Evolutionary conservation across 179 eudicot genomes (phyloP), one percentile per base, ranked within the genome.

Genomic region (Corrigiola litoralis): DNA sequence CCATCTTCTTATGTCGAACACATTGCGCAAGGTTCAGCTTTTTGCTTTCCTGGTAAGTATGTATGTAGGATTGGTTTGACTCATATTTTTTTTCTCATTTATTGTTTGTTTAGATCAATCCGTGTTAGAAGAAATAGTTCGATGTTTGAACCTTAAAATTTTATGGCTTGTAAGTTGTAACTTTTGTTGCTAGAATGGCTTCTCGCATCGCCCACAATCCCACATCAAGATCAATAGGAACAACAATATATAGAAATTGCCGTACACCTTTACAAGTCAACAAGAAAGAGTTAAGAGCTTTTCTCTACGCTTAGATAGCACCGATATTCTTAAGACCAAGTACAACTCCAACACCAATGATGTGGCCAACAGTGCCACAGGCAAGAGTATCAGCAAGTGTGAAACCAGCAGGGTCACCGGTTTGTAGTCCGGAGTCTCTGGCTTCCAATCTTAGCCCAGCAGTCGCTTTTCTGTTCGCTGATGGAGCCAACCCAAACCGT

Each of bases 341-440:
- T 33, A 94, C 99, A 79, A 90, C 89, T 31, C 99, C 99, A 77
- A 94, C 99, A 34, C 99, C 99, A 68, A 94, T 94, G 40, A 94
- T 90, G 80, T 94, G 99, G 38, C 99, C 99, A 33, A 94, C 80
- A 27, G 51, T 25, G 46, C 99, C 99, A 78, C 97, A 94, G 8
- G 94, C 99, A 73, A 94, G 76, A 6, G 95, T 88, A 45, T 94
- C 99, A 0, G 99, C 99, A 10, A 94, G 85, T n/a, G 99, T 94
- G 69, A 94, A 94, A 37, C 99, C 99, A 37, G 99, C 99, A 1
- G 99, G 99, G 74, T 94, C 99, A 59, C 96, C 96, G 0, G 99
- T 94, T 80, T 94, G 99, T 21, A 94, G 72, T 1, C 99, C 99
- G 0, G 94, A 94, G 46, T 90, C 99, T 79, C 95, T 86, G 2